Base-by-base conservation (phyloP, 495 filamentous ascomycete genomes). In the Aspergillus homomorphus region DNA sequence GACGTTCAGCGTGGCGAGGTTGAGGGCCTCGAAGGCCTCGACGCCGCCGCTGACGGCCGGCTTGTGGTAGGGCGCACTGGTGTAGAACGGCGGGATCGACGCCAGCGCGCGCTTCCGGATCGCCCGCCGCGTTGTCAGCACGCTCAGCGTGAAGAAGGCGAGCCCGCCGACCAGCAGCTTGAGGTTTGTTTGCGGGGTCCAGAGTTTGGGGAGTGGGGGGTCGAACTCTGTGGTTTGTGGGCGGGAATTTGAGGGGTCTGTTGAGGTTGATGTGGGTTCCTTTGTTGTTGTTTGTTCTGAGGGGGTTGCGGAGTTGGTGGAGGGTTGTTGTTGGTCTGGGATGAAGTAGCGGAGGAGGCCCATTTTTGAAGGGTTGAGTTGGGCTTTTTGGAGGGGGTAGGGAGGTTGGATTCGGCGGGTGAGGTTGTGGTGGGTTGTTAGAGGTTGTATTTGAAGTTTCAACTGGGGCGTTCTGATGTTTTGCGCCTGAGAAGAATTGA, bases 1-100 rank as follows among this genome's bases (percentile, higher is more conserved):
- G 4, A 90, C 86, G 62, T 94, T 93, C 56, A 96, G 75, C 0
- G 91, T 94, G 0, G 92, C 91, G n/a, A 96, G 69, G 51, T 84
- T 86, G 12, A 96, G 74, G 5, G 92, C 92, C 69, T 93, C 86
- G 45, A 90, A 67, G 0, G 91, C 91, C 20, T 92, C 84, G 26
- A 83, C 59, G 1, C 80, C 74, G 48, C 87, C 82, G 61, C 82
- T 84, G 7, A 73, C 72, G 24, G 74, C 68, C 1, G 73, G 71
- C 20, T 72, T 66, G 67, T 72, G 68, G 64, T 69, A 76, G 6
- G 66, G 20, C 67, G 81, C 85, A 44, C 74, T 82, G 16, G 85
- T 77, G 76, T 84, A 92, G 78, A 83, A 90, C 52, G 81, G 82
- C 5, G 89, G 89, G 51, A 80, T 70, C 15, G 80, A 72, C 4